These are phyloP conservation scores for Myriosclerotinia duriaeana DNA, from an alignment of 2,329 filamentous ascomycete genomes.

Conservation along the genomic window DNA sequence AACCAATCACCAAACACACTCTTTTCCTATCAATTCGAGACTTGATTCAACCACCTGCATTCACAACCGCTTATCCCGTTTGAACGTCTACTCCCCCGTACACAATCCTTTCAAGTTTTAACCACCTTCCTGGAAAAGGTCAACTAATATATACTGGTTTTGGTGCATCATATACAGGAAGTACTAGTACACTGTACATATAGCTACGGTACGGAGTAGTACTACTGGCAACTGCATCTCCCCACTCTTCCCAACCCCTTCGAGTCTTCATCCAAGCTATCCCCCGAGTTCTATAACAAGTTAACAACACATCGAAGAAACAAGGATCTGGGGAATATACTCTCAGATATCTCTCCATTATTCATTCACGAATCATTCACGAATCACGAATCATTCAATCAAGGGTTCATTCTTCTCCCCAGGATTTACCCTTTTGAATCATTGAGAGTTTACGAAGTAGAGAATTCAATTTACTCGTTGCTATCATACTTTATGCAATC, in stretches of 20 bases:
- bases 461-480: constrained; percentile 9
- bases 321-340: constrained; percentile 9
- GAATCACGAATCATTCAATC: neutral
- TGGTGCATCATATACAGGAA: neutral
- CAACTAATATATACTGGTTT: neutral
- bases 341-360: constrained; percentile 8
- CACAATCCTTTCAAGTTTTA: neutral
- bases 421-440: constrained; percentile 5
- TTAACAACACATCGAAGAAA: constrained; percentile 12
- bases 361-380: neutral
- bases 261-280: constrained; percentile 9
- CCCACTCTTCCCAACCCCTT: constrained; percentile 16
- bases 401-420: constrained; percentile 7
- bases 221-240: neutral
- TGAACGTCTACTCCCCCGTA: neutral
- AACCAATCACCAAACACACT: constrained; percentile 7
- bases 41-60: neutral
- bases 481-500: constrained; percentile 18
- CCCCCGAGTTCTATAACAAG: constrained; percentile 3
- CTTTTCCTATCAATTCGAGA: constrained; percentile 5
- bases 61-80: neutral
- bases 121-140: constrained; percentile 11
- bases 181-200: constrained; percentile 4
- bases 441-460: constrained; percentile 15
- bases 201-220: neutral